Evolutionary conservation across 352 stramenopile species (phyloP).

Genomic region (Phytophthora tubulina): DNA sequence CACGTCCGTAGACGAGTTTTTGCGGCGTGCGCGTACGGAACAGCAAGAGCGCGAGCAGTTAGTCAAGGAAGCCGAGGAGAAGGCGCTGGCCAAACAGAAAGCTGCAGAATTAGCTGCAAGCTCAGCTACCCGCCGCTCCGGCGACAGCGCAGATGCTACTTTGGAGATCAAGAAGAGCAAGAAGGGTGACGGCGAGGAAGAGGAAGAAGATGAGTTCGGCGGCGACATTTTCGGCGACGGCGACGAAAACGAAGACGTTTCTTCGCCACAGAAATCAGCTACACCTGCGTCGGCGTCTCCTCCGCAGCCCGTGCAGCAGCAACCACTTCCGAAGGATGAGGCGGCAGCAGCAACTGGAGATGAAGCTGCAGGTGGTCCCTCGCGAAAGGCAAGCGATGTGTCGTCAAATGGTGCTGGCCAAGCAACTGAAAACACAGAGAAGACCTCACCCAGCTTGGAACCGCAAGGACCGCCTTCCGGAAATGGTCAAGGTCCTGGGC

Average conservation of each 20-base stretch:
- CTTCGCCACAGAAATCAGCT: conserved; percentile 31
- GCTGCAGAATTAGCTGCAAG: conserved; percentile 65
- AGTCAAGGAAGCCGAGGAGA: conserved; percentile 87
- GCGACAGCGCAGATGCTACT: conserved; percentile 83
- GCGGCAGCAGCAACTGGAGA: conserved; percentile 3
- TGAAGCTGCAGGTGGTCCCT: conserved; percentile 16
- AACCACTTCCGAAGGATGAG: conserved; percentile 53
- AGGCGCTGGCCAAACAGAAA: conserved; percentile 84
- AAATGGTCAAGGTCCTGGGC: conserved; percentile 37
- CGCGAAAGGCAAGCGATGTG: conserved; percentile 36
- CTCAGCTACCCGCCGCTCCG: conserved; percentile 56
- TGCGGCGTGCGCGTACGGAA: conserved; percentile 78
- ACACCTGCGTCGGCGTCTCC: conserved; percentile 34
- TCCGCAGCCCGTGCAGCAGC: conserved; percentile 41
- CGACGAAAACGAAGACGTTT: conserved; percentile 56
- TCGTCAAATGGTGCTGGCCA: conserved; percentile 28
- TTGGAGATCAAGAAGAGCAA: conserved; percentile 90
- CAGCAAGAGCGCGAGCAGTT: conserved; percentile 88
- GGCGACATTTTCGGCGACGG: conserved; percentile 84
- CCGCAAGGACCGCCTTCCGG: conserved; percentile 46
- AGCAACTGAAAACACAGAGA: conserved; percentile 33
- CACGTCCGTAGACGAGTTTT: conserved; percentile 87
- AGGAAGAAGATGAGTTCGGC: conserved; percentile 88
- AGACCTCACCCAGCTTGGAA: conserved; percentile 28
- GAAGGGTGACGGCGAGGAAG: conserved; percentile 71